Evolutionary conservation across 73 alveolate genomes (phyloP).

Genomic region (Urostyla sp.): DNA sequence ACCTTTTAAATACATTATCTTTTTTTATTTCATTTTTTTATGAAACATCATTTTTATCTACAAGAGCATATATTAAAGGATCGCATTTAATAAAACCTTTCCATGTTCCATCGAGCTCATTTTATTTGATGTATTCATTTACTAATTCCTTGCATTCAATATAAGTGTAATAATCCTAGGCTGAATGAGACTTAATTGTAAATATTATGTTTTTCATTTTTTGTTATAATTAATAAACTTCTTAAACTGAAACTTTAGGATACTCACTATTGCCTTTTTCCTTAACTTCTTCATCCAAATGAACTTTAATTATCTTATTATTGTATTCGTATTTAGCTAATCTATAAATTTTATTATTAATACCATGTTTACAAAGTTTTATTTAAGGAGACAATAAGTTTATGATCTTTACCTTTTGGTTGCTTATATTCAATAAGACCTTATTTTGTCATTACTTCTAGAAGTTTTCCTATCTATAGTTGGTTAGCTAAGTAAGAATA

Average conservation of each 20-base stretch:
- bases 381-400: constrained; percentile 14
- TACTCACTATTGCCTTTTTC: too few relatives aligned
- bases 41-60: neutral
- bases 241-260: constrained; percentile 18
- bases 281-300: too few relatives aligned
- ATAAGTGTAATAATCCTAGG: constrained; percentile 15
- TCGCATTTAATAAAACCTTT: constrained; percentile 33
- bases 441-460: constrained; percentile 44
- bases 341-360: neutral
- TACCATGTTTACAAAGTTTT: neutral
- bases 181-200: neutral
- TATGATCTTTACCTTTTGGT: constrained; percentile 31
- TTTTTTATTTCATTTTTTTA: neutral
- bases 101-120: constrained; percentile 25
- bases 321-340: neutral
- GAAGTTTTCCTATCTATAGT: constrained; percentile 50
- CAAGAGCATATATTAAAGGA: constrained; percentile 12
- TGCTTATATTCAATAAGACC: constrained; percentile 44
- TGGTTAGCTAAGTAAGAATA: neutral
- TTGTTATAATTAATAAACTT: constrained; percentile 2
- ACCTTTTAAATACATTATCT: constrained; percentile 1
- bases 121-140: neutral
- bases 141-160: constrained; percentile 28
- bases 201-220: neutral
- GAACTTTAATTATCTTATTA: too few relatives aligned